Evolutionary conservation across 768 basidiomycete genomes (phyloP).

Genomic region (Pleurotus sapidus): DNA sequence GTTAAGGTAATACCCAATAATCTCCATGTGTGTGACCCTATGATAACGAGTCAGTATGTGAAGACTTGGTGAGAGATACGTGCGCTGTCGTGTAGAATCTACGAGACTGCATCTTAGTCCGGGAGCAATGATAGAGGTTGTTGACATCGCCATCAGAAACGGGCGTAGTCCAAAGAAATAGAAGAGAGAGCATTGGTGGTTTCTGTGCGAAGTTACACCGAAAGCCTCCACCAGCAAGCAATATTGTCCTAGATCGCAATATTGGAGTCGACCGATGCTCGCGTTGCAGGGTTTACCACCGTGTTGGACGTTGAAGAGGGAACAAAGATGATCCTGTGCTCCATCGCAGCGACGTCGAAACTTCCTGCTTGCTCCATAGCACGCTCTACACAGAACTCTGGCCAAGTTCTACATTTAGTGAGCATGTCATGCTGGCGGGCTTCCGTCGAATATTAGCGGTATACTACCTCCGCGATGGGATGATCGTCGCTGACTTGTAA

Average conservation of each 20-base stretch:
- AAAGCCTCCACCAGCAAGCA: not conserved
- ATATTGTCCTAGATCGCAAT: not conserved
- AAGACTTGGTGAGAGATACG: not conserved
- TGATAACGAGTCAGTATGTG: not conserved
- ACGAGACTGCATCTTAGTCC: not conserved
- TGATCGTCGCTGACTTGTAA: conserved; percentile 5
- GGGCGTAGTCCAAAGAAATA: not conserved
- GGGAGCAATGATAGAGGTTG: not conserved
- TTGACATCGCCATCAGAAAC: not conserved
- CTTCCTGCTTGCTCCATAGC: too few relatives aligned
- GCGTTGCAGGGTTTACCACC: not conserved
- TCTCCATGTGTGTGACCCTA: conserved; percentile 3
- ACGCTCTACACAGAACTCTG: too few relatives aligned
- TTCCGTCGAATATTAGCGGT: not conserved
- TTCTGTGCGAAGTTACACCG: conserved; percentile 6
- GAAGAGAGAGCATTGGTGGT: not conserved
- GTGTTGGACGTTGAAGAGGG: not conserved
- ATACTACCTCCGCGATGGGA: not conserved
- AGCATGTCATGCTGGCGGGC: not conserved
- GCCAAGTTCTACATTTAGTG: too few relatives aligned
- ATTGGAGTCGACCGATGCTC: not conserved
- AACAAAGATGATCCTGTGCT: not conserved
- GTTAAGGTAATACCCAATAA: not conserved
- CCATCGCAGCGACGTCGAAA: not conserved
- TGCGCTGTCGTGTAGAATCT: not conserved